Evolutionary conservation across 129 eudicot species (phyloP).

Genomic region (Rutidosis leptorrhynchoides): DNA sequence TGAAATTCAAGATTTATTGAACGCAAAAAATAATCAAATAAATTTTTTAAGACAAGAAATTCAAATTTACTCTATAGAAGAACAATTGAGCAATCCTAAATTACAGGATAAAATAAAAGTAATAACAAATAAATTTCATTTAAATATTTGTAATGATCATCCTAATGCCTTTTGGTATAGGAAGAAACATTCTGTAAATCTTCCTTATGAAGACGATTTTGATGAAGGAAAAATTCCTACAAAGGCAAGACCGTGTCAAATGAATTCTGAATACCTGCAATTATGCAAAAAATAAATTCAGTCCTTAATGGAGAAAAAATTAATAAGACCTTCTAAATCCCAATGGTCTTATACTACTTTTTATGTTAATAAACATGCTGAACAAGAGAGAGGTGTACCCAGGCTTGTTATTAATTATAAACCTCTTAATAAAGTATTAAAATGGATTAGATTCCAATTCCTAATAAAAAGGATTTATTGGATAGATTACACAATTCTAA

Average conservation of each 20-base stretch:
- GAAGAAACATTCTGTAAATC: background rate
- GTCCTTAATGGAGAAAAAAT: background rate
- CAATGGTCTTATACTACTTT: conserved; percentile 4
- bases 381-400: conserved; percentile 2
- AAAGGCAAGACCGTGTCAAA: background rate
- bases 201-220: background rate
- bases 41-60: background rate
- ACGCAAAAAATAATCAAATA: background rate
- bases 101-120: background rate
- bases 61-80: background rate
- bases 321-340: background rate
- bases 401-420: conserved; percentile 2
- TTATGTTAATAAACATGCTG: conserved; percentile 2
- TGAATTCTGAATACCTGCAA: background rate
- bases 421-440: background rate
- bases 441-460: background rate
- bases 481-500: background rate
- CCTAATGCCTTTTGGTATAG: background rate
- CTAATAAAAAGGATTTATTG: conserved; percentile 6
- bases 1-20: background rate
- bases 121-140: background rate
- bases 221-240: no score
- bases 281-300: background rate
- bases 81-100: background rate
- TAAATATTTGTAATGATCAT: background rate